phyloP scores from a whole-genome alignment of 2,329 filamentous ascomycete genomes.

The Penicillium sp. region DNA sequence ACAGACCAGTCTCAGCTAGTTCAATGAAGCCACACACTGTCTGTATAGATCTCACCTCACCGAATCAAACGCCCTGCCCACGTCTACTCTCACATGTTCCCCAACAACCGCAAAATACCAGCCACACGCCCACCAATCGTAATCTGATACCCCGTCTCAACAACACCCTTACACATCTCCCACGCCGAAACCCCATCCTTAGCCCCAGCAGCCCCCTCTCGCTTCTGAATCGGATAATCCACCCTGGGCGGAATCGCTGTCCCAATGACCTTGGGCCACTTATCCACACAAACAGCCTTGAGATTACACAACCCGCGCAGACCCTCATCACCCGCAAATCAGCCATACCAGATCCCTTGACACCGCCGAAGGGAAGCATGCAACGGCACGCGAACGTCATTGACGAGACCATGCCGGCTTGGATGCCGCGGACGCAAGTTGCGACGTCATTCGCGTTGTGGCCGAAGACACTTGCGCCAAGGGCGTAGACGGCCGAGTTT shows the following conservation, averaged over 20 bases:
- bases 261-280: slow-evolving; percentile 56
- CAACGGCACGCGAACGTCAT: no score
- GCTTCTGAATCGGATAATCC: slow-evolving; percentile 76
- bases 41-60: background rate
- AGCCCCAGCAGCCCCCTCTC: slow-evolving; percentile 48
- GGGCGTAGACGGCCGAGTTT: slow-evolving; percentile 81
- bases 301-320: slow-evolving; percentile 81
- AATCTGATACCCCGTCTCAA: slow-evolving; percentile 52
- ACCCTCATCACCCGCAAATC: slow-evolving; percentile 90
- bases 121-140: slow-evolving; percentile 46
- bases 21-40: background rate
- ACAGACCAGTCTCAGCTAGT: no score
- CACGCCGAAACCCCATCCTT: slow-evolving; percentile 65
- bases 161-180: slow-evolving; percentile 53
- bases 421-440: slow-evolving; percentile 68
- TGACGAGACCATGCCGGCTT: slow-evolving; percentile 92
- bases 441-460: slow-evolving; percentile 64
- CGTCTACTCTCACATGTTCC: slow-evolving; percentile 38
- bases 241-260: slow-evolving; percentile 81
- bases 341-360: slow-evolving; percentile 86
- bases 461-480: slow-evolving; percentile 89
- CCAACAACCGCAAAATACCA: slow-evolving; percentile 44
- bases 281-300: slow-evolving; percentile 85
- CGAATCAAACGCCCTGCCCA: background rate
- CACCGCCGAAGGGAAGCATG: slow-evolving; percentile 91